Evolutionary conservation across 345 rosid genomes (phyloP).

Genomic region (Gossypium bickii): DNA sequence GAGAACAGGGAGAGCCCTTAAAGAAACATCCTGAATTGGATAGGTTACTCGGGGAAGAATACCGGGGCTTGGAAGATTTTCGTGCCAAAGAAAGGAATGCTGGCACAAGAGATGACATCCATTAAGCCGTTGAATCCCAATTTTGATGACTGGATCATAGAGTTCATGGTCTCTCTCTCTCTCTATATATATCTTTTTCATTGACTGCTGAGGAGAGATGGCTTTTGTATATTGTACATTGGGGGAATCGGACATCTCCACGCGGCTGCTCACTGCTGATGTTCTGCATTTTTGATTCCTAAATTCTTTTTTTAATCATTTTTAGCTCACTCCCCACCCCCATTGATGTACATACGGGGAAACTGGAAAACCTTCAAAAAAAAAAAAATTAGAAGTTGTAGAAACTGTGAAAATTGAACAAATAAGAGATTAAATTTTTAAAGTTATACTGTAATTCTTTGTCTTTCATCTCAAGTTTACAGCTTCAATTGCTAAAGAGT

Average conservation of each 20-base stretch:
- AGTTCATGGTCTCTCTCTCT: too few species aligned
- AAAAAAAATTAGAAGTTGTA: slow-evolving; percentile 8
- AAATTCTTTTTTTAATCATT: neutral
- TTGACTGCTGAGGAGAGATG: slow-evolving; percentile 13
- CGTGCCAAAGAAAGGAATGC: slow-evolving; percentile 42
- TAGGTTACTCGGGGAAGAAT: slow-evolving; percentile 66
- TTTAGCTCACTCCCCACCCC: slow-evolving; percentile 8
- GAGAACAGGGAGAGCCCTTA: slow-evolving; percentile 47
- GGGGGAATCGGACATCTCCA: slow-evolving; percentile 21
- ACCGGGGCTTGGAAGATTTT: slow-evolving; percentile 63
- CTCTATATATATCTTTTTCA: neutral
- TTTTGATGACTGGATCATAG: too few species aligned
- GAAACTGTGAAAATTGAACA: slow-evolving; percentile 39
- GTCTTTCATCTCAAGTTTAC: too few species aligned
- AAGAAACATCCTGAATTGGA: slow-evolving; percentile 74
- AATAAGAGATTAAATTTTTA: slow-evolving; percentile 31
- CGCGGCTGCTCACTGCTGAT: slow-evolving; percentile 21
- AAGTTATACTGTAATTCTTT: neutral
- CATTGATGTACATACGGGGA: slow-evolving; percentile 38
- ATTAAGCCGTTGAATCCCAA: neutral
- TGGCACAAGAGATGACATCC: slow-evolving; percentile 32
- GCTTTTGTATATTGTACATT: slow-evolving; percentile 22
- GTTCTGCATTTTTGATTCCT: slow-evolving; percentile 9
- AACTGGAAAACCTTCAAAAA: neutral
- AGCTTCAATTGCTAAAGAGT: neutral